These are phyloP conservation scores for Carnegiea gigantea DNA, from an alignment of 179 eudicot species.

Conservation along the genomic window DNA sequence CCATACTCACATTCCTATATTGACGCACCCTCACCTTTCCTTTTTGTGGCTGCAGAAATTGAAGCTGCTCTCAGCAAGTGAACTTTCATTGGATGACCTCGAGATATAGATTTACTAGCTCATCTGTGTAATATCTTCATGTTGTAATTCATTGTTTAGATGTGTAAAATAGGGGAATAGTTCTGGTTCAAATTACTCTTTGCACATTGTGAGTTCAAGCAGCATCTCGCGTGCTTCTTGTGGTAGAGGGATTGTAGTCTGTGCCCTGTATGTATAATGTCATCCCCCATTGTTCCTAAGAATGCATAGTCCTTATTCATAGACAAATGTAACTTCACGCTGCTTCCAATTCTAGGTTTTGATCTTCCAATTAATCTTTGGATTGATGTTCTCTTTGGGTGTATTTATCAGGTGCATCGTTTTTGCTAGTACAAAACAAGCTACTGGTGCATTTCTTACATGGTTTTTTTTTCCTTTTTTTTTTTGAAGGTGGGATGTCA, in stretches of 20 bases:
- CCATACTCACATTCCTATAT: neutral
- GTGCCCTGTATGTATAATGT: slow-evolving; percentile 1
- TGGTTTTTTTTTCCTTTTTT: too few species aligned
- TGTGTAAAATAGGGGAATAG: slow-evolving; percentile 18
- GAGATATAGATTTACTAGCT: slow-evolving; percentile 38
- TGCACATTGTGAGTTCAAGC: neutral
- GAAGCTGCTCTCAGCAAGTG: slow-evolving; percentile 63
- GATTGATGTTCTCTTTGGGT: too few species aligned
- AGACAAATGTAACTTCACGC: neutral
- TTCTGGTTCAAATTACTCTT: neutral
- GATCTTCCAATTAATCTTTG: neutral
- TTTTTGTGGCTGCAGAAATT: slow-evolving; percentile 54
- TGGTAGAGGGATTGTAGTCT: neutral
- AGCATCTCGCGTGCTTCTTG: neutral
- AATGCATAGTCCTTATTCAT: neutral
- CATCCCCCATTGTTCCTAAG: slow-evolving; percentile 1
- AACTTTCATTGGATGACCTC: slow-evolving; percentile 79
- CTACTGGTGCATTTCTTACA: too few species aligned
- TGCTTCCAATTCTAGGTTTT: neutral
- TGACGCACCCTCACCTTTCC: neutral
- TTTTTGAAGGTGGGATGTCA: too few species aligned
- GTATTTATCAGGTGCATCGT: too few species aligned
- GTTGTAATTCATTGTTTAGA: neutral
- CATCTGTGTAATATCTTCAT: neutral
- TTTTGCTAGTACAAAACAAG: too few species aligned